Conservation (phyloP, 1,139 yeast genomes). For the Diutina scorzettiae region DNA sequence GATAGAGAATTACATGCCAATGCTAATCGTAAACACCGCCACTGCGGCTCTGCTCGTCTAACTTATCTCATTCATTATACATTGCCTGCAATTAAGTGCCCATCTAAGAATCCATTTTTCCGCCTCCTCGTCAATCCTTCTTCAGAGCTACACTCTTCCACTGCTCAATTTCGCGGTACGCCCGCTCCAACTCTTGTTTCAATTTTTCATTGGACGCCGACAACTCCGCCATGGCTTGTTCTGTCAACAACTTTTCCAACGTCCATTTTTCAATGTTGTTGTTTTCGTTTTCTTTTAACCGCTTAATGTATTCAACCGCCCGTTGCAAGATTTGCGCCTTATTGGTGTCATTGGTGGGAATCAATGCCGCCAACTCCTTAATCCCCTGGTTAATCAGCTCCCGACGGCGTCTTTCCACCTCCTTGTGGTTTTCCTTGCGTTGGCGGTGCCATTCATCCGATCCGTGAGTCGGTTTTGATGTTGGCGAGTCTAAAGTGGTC, state of each 20-base stretch:
- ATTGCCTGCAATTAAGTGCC: too few species aligned
- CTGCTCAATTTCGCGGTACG: constrained; percentile 85
- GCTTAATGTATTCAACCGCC: constrained; percentile 81
- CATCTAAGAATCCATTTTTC: too few species aligned
- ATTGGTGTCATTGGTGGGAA: constrained; percentile 84
- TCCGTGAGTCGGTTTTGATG: constrained; percentile 44
- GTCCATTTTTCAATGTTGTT: constrained; percentile 90
- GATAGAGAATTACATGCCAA: too few species aligned
- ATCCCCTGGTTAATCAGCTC: constrained; percentile 87
- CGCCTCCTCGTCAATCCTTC: too few species aligned
- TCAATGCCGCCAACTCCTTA: constrained; percentile 64
- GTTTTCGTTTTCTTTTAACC: constrained; percentile 80
- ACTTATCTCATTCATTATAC: too few species aligned
- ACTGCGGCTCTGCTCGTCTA: too few species aligned
- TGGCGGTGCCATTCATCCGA: constrained; percentile 81
- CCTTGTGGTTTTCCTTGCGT: constrained; percentile 88
- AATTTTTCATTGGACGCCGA: constrained; percentile 68
- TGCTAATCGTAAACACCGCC: too few species aligned
- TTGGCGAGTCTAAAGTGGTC: constrained; percentile 26
- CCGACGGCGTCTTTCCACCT: constrained; percentile 93
- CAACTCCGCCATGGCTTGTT: constrained; percentile 79
- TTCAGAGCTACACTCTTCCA: constrained; percentile 26
- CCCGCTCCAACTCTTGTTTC: constrained; percentile 71
- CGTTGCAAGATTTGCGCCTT: constrained; percentile 82
- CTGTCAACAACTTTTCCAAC: constrained; percentile 78